Base-by-base conservation (phyloP, 169 alveolate genomes). In the Sarcocystis neurona region DNA sequence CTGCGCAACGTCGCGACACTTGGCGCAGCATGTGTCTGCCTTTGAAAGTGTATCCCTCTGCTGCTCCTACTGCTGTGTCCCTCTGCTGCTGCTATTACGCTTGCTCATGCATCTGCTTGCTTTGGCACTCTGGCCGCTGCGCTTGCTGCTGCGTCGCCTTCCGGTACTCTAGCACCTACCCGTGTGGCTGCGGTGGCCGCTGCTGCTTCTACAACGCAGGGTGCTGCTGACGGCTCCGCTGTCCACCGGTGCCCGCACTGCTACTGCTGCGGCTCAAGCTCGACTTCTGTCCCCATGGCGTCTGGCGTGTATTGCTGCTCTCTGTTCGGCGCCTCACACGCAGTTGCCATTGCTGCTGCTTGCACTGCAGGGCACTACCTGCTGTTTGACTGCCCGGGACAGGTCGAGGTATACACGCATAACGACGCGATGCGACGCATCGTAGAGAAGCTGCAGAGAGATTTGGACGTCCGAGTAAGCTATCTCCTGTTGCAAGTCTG, bases 361-460 rank as follows among this genome's bases (percentile, higher is more conserved):
- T 20, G 50, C 58, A 3, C 39, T 58, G 92, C 92, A 87, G 96
- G 94, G 60, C 84, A 93, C n/a, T 98, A 98, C 93, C 89, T 97
- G 80, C 91, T 98, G 86, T 95, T 98, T 63, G 99, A 98, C 68
- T 92, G 98, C 53, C 99, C 99, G 0, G 99, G 99, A 0, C 99
- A 98, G 91, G 98, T 98, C 66, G 99, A 98, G 93, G 92, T 98
- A 74, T 98, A 97, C 94, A 96, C 98, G 34, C 99, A 98, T 94
- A 96, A 98, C 91, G 96, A 92, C 47, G 96, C 97, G 4, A 95
- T 98, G 91, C 95, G 92, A 72, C 94, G 94, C 20, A 95, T 98
- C 56, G 88, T 97, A n/a, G 72, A 91, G 32, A 84, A 85, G 34
- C 90, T 98, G 66, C 91, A 92, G 63, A 95, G 95, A 27, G 43